A percentile compares a stretch with the other conserved stretches of the same genome.
Evolutionary conservation across 352 stramenopile species (phyloP).

Genomic region (Phytophthora cryptogea): DNA sequence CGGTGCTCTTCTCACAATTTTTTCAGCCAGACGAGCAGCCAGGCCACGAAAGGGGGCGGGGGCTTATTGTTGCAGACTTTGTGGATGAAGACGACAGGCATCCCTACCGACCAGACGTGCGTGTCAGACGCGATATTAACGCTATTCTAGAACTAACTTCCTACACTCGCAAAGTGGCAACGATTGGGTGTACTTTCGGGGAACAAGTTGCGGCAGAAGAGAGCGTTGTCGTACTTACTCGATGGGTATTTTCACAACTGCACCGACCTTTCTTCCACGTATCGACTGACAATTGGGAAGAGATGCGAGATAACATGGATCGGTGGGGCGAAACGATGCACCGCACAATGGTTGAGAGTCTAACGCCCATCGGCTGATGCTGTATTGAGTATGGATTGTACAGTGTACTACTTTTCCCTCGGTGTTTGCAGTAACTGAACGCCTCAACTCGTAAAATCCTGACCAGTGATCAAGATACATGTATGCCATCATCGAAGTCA

Average conservation of each 20-base stretch:
- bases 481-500: background rate
- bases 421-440: background rate
- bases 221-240: constrained; percentile 37
- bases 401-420: background rate
- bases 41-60: constrained; percentile 19
- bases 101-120: constrained; percentile 36
- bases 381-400: background rate
- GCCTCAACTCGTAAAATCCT: background rate
- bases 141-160: constrained; percentile 37
- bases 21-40: constrained; percentile 17
- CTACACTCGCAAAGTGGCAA: constrained; percentile 26
- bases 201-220: constrained; percentile 18
- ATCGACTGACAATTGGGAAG: constrained; percentile 28
- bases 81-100: constrained; percentile 41
- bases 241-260: constrained; percentile 39
- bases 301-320: constrained; percentile 41
- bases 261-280: constrained; percentile 34
- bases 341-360: constrained; percentile 32
- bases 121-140: constrained; percentile 38
- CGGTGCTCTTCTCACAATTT: constrained; percentile 39
- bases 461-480: background rate
- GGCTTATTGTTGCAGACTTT: constrained; percentile 43
- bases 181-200: constrained; percentile 9
- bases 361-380: constrained; percentile 19
- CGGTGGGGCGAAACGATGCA: constrained; percentile 43